Evolutionary conservation across 2,329 filamentous ascomycete genomes (phyloP), one percentile per base, ranked within the genome.

Genomic region (Intubia oerlemansii): DNA sequence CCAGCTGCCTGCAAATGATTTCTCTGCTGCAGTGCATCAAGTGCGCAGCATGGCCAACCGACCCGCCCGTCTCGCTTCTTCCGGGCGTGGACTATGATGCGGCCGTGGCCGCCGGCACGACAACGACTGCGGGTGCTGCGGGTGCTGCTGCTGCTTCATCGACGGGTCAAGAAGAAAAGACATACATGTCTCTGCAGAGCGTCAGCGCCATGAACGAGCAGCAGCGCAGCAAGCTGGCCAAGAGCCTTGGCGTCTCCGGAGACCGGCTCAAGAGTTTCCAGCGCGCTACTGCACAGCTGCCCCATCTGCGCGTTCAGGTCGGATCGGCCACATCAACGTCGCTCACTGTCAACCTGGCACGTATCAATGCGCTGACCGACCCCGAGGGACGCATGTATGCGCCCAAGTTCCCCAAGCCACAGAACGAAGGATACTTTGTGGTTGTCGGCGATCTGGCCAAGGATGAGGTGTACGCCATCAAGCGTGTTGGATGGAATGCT

Each of bases 341-440:
- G 0, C 44, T 92, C 3, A 66, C 62, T 0, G 54, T 88, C 9
- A 51, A 53, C 2, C 46, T 93, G 10, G 58, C 56, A 24, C 69
- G 84, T 0, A 53, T 64, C 28, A 92, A 91, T 47, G 45, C 63
- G 1, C 49, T 74, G 4, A 54, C 57, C 10, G 64, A 75, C 43
- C 54, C 59, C 7, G 76, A 82, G 2, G 71, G 66, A 27, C 66
- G 75, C 35, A 76, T 93, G 44, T 92, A 74, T 41, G 81, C 88
- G 0, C 85, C 90, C 3, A 64, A 66, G 14, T 95, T 91, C 52
- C 85, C 85, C 1, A 98, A 98, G 51, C 71, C 82, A 11, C 88
- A 98, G 50, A 88, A 71, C 0, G 88, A 98, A 44, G 84, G 84
- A 0, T 95, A 74, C 65, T 95, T 98, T 48, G 66, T 88, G 10